Percentiles rank a stretch among this genome's conserved stretches.
Conservation (phyloP, 2,329 filamentous ascomycete genomes). For the Cercospora sp. region DNA sequence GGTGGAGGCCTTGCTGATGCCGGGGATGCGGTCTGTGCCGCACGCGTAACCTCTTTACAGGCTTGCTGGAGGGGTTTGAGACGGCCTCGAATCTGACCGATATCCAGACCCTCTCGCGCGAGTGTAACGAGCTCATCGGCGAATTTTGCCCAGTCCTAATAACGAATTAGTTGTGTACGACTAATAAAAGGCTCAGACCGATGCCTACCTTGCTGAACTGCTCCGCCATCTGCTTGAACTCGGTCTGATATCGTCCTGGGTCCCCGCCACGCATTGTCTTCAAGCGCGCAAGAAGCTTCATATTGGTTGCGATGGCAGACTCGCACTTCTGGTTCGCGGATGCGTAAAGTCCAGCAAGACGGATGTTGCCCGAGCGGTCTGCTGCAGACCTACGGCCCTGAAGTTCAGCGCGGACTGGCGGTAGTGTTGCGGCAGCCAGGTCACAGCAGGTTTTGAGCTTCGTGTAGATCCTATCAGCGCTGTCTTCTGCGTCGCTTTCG, state of each 20-base stretch:
- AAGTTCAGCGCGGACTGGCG: constrained; percentile 68
- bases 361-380: constrained; percentile 47
- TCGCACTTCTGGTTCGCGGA: constrained; percentile 71
- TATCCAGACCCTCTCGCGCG: constrained; percentile 39
- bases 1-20: constrained; percentile 50
- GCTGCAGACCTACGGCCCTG: constrained; percentile 63
- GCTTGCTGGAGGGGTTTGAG: constrained; percentile 79
- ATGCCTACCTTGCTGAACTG: constrained; percentile 60
- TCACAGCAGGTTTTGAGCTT: constrained; percentile 74
- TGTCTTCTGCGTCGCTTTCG: constrained; percentile 74
- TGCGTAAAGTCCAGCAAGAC: constrained; percentile 62
- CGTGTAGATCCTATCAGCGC: constrained; percentile 80
- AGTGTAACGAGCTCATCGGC: constrained; percentile 60
- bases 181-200: neutral
- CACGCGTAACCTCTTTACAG: constrained; percentile 75
- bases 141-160: constrained; percentile 66
- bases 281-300: constrained; percentile 70
- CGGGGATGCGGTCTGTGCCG: constrained; percentile 66
- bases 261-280: constrained; percentile 83
- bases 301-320: constrained; percentile 69
- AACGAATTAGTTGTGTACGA: neutral
- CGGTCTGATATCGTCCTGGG: constrained; percentile 65
- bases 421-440: constrained; percentile 70
- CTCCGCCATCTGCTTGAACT: constrained; percentile 72
- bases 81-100: constrained; percentile 68